Conservation (phyloP, 495 filamentous ascomycete species). For the Aspergillus coremiiformis region DNA sequence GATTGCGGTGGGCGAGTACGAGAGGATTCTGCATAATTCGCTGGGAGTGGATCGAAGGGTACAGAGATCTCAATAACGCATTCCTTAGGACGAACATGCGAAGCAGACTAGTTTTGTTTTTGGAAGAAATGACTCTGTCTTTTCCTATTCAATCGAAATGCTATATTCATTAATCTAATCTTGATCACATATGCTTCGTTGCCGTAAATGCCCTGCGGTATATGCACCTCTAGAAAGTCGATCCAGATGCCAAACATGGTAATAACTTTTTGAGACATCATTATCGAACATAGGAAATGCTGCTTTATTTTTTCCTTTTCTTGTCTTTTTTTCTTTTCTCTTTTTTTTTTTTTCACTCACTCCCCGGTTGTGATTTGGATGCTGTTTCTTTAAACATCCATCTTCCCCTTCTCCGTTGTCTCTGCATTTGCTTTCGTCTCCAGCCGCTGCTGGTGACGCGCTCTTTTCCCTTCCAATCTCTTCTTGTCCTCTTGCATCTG, state of each 20-base stretch:
- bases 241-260: not conserved
- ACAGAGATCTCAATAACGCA: conserved; percentile 6
- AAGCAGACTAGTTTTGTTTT: not conserved
- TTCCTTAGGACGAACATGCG: not conserved
- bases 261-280: conserved; percentile 7
- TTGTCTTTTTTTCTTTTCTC: not conserved
- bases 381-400: conserved; percentile 6
- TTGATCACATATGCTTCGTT: not conserved
- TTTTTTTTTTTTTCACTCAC: too few relatives aligned
- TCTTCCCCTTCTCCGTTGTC: conserved; percentile 9
- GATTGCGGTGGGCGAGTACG: conserved; percentile 57
- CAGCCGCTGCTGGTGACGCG: conserved; percentile 11
- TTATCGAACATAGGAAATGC: not conserved
- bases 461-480: conserved; percentile 16
- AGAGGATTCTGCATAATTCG: conserved; percentile 35
- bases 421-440: conserved; percentile 1
- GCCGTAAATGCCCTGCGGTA: not conserved
- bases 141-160: conserved; percentile 2
- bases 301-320: not conserved
- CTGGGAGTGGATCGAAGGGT: conserved; percentile 29
- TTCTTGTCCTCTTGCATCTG: conserved; percentile 21
- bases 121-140: not conserved
- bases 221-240: conserved; percentile 1
- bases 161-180: not conserved
- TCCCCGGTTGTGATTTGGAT: not conserved